phyloP scores from a whole-genome alignment of 2,329 filamentous ascomycete species.

The Ophiosphaerella korrae region DNA sequence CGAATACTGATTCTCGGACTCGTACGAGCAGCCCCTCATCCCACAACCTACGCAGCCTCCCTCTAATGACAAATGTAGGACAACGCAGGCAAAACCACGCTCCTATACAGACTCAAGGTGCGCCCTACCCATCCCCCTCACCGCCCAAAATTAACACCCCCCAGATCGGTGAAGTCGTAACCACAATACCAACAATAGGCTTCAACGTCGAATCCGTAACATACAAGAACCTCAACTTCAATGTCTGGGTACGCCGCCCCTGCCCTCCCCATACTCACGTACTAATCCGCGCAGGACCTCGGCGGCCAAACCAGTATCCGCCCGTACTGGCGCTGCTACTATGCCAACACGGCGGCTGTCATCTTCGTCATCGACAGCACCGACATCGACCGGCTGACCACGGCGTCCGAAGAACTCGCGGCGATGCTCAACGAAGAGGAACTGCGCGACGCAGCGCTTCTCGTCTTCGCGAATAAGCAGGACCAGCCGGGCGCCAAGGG shows the following conservation, averaged over 20 bases:
- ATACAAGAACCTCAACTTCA: constrained; percentile 98
- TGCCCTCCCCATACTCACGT: background rate
- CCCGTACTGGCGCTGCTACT: constrained; percentile 99
- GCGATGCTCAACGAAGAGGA: constrained; percentile 98
- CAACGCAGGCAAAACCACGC: constrained; percentile 96
- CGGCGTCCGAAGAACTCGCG: constrained; percentile 87
- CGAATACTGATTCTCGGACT: constrained; percentile 92
- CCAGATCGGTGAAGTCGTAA: constrained; percentile 97
- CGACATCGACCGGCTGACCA: constrained; percentile 92
- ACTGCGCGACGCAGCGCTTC: constrained; percentile 84
- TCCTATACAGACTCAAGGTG: constrained; percentile 95
- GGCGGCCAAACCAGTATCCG: constrained; percentile 98
- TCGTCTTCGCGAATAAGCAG: constrained; percentile 99
- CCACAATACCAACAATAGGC: constrained; percentile 97
- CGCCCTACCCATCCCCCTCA: background rate
- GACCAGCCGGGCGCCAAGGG: constrained; percentile 97
- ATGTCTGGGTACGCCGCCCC: constrained; percentile 81
- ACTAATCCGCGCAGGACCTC: constrained; percentile 66
- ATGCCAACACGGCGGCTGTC: constrained; percentile 96
- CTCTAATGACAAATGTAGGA: constrained; percentile 65
- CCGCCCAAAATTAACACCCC: constrained; percentile 1
- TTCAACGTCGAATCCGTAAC: constrained; percentile 99
- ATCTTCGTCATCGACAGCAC: constrained; percentile 99
- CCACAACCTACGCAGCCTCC: background rate
- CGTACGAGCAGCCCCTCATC: constrained; percentile 60